Base-by-base conservation (phyloP, 2,329 filamentous ascomycete species). In the Alternaria viburni region DNA sequence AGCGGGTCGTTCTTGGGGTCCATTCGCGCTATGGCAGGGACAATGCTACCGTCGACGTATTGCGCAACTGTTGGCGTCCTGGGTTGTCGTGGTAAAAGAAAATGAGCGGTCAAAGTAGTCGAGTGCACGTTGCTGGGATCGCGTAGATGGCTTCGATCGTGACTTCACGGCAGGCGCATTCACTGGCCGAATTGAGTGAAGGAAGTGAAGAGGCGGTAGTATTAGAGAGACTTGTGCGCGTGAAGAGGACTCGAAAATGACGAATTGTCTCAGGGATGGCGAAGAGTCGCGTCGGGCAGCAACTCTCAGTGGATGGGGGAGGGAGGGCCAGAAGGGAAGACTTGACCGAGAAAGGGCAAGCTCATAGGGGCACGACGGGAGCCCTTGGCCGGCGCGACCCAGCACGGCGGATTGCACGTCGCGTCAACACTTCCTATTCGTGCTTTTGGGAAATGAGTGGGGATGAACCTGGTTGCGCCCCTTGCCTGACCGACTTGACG, bases 1-100 rank as follows among this genome's bases (percentile, higher is more conserved):
- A 78, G 74, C 71, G 77, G 74, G 51, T 78, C 75, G 59, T 55
- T 54, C 62, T 77, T 74, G 28, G 74, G 77, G 66, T 77, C 77
- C 77, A 79, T 79, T 55, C 69, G 72, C 70, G 59, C 62, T 46
- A 49, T 28, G n/a, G 44, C 56, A 54, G 26, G 28, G 25, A n/a
- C 28, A 32, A 26, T 59, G 26, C 44, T 54, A 12, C 30, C 11
- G 44, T 54, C 50, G 43, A 43, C 47, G 36, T 28, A 23, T 56
- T 26, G 44, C 44, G 56, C 26, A 26, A 36, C 36, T 30, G 51
- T 26, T 54, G 51, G 50, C 25, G 56, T 26, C 41, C 51, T 47
- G 56, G 51, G 57, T 56, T 47, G 57, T 61, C 23, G 51, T 32
- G 57, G 58, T 63, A 49, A 54, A 50, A 32, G 43, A 66, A 71